phyloP scores from a whole-genome alignment of 2,329 filamentous ascomycete genomes.

The Xylariaceae sp. region DNA sequence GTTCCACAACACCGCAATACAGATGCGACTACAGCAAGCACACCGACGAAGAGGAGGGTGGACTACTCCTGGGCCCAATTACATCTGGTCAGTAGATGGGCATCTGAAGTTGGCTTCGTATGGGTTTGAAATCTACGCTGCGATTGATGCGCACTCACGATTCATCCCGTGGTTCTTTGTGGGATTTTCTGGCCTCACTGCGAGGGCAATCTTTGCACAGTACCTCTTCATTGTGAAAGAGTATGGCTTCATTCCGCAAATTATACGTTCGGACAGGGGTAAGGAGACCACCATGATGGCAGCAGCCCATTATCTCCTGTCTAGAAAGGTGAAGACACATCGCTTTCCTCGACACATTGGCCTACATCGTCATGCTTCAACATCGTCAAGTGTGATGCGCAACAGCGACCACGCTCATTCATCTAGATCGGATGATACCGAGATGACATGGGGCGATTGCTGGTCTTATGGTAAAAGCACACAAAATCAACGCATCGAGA shows the following conservation, averaged over 20 bases:
- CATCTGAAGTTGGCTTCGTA: background rate
- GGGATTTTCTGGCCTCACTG: background rate
- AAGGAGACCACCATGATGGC: background rate
- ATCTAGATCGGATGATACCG: too few species aligned
- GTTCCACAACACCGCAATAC: background rate
- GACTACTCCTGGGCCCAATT: background rate
- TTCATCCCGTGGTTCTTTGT: background rate
- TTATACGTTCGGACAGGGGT: background rate
- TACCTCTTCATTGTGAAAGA: background rate
- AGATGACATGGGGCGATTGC: too few species aligned
- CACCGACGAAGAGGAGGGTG: background rate
- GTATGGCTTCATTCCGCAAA: background rate
- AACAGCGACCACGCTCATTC: too few species aligned
- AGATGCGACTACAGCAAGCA: background rate
- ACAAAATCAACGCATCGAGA: too few species aligned
- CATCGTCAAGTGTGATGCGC: too few species aligned
- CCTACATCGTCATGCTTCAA: too few species aligned
- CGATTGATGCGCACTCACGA: background rate
- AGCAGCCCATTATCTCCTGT: background rate
- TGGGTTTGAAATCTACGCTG: background rate
- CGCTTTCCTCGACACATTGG: too few species aligned
- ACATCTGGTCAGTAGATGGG: background rate
- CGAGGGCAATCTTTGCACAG: background rate
- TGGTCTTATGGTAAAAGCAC: too few species aligned
- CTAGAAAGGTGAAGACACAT: background rate